Conservation (phyloP, 2,329 filamentous ascomycete genomes). For the Fusarium tuaranense region DNA sequence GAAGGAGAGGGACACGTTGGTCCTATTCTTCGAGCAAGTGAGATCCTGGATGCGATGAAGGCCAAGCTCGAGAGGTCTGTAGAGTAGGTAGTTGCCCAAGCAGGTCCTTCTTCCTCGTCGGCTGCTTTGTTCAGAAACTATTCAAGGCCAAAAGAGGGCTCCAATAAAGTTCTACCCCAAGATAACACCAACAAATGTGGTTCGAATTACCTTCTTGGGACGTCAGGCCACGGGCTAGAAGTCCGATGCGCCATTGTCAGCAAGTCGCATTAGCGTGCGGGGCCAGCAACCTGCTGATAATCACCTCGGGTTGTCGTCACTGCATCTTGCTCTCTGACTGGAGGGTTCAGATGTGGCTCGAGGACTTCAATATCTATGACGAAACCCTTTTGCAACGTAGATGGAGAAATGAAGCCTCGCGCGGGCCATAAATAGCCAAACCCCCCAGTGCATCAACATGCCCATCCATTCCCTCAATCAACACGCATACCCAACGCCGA, state of each 20-base stretch:
- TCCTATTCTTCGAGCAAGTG: not conserved
- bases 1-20: not conserved
- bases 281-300: not conserved
- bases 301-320: not conserved
- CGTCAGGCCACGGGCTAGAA: not conserved
- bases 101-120: not conserved
- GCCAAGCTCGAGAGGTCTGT: not conserved
- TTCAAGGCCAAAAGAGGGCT: not conserved
- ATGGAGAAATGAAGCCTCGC: not conserved
- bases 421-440: not conserved
- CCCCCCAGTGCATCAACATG: not conserved
- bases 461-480: not conserved
- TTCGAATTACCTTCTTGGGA: not conserved
- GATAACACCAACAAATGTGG: not conserved
- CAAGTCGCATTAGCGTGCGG: conserved; percentile 4
- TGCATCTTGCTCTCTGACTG: not conserved
- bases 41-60: not conserved
- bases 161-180: not conserved
- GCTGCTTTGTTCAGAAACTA: not conserved
- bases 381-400: not conserved
- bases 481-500: not conserved
- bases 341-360: not conserved
- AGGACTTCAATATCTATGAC: not conserved
- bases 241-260: not conserved
- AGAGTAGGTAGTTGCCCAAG: not conserved